Conservation (phyloP, 306 rosid species). For the Trifolium subterraneum region DNA sequence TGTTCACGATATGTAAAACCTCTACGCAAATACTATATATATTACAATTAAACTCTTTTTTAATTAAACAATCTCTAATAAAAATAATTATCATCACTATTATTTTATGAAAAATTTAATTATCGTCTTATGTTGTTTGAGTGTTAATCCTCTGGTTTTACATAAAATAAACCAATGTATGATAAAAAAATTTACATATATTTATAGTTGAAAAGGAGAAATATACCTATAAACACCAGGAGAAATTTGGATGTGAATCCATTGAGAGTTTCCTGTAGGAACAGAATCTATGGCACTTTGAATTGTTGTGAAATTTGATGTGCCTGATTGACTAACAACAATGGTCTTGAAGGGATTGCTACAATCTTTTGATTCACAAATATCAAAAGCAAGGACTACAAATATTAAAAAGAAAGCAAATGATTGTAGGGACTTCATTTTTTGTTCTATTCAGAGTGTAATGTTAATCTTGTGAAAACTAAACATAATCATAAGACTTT, state of each 20-base stretch:
- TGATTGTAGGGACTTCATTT: constrained; percentile 10
- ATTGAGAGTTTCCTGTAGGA: constrained; percentile 31
- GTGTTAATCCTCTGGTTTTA: too few species aligned
- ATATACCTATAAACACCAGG: constrained; percentile 36
- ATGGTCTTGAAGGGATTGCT: not conserved
- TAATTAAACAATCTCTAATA: too few species aligned
- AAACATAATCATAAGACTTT: not conserved
- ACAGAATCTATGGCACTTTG: constrained; percentile 48
- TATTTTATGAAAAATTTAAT: too few species aligned
- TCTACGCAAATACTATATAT: too few species aligned
- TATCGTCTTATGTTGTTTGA: too few species aligned
- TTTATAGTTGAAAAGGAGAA: not conserved
- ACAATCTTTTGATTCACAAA: constrained; percentile 37
- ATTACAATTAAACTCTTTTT: too few species aligned
- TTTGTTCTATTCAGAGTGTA: too few species aligned
- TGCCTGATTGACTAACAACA: constrained; percentile 15
- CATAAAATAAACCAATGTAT: not conserved
- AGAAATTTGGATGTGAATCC: constrained; percentile 46
- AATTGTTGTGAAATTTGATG: constrained; percentile 44
- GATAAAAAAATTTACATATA: not conserved
- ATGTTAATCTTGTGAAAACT: not conserved
- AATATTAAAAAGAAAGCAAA: not conserved
- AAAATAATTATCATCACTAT: too few species aligned
- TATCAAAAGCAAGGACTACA: not conserved
- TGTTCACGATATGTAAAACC: too few species aligned